Percentiles rank a stretch among this genome's conserved stretches.
These are phyloP conservation scores for Scytalidium sp. DNA, from an alignment of 2,329 filamentous ascomycete species.

Conservation along the genomic window DNA sequence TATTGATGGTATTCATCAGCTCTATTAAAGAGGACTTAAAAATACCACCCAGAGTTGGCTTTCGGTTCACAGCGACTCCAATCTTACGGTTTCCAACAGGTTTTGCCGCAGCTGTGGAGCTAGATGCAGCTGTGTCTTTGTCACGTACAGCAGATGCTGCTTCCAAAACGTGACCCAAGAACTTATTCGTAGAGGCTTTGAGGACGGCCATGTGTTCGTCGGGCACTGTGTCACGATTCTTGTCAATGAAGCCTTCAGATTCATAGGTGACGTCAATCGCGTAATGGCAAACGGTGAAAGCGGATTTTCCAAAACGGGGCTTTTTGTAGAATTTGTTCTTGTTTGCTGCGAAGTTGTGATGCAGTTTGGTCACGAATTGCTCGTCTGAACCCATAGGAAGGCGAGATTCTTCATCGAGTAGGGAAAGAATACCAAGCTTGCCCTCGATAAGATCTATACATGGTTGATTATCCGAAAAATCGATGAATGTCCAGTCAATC, in stretches of 20 bases:
- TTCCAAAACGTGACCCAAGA: conserved; percentile 80
- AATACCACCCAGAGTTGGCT: conserved; percentile 95
- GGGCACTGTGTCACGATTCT: conserved; percentile 97
- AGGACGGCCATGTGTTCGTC: conserved; percentile 97
- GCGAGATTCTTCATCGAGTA: conserved; percentile 94
- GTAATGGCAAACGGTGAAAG: conserved; percentile 98
- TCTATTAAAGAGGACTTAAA: conserved; percentile 99
- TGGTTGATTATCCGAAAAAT: conserved; percentile 98
- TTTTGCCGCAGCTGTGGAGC: conserved; percentile 70
- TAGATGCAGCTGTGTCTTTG: conserved; percentile 67
- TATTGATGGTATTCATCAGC: conserved; percentile 96
- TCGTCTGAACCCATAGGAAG: conserved; percentile 97
- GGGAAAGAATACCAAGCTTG: conserved; percentile 86
- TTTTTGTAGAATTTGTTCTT: conserved; percentile 99
- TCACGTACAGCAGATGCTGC: conserved; percentile 85
- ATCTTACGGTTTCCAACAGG: conserved; percentile 80
- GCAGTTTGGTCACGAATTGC: conserved; percentile 92
- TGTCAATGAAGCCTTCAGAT: conserved; percentile 98
- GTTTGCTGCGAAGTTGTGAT: conserved; percentile 85
- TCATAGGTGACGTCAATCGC: conserved; percentile 98
- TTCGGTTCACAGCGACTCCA: conserved; percentile 88
- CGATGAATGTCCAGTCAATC: conserved; percentile 99
- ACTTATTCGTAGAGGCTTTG: conserved; percentile 77
- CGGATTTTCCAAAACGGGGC: conserved; percentile 92
- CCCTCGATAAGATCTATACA: conserved; percentile 98